Base-by-base conservation (phyloP, 192 early-diverging fungal genomes). In the Chytriomyces hyalinus region DNA sequence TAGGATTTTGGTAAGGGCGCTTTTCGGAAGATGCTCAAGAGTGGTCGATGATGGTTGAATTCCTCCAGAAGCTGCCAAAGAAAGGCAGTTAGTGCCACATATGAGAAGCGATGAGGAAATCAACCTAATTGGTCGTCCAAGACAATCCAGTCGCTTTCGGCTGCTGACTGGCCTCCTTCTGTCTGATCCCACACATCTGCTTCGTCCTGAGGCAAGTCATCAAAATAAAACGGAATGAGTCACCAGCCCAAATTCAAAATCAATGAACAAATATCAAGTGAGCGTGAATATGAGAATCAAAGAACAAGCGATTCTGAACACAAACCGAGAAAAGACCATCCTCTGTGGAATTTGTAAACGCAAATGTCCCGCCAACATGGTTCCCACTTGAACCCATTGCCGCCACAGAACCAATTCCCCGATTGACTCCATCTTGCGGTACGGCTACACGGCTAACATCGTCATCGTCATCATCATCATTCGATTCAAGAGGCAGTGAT, bases 71-170 rank as follows among this genome's bases (percentile, higher is more conserved):
- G 47, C 65, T 67, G 65, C 47, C 47, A 45, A 45, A 46, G 65
- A 11, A 45, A 45, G 47, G 22, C 13, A 26, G 65, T 26, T 26
- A 26, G 24, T 26, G 24, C 24, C 24, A 26, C 24, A 26, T 0
- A 48, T 46, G 15, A 68, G 15, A 68, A 68, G 66, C 10, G 9
- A 8, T 68, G 26, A n/a, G 7, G 7, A 13, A 44, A 49, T 7
- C 44, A 8, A 51, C 46, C 9, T 13, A 60, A 73, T 20, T 43
- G 8, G 28, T 76, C 74, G 11, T 78, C 77, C 0, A 71, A 45
- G 15, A 78, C 28, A 22, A 78, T 78, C 77, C 77, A 78, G 26
- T 78, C 77, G 45, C 67, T 71, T 65, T 67, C 61, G 24, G 69
- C 47, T 11, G 63, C 0, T 8, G 62, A 65, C 8, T 66, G 45